Conservation (phyloP, 257 asterid genomes). For the Paraleonurus japonicus region DNA sequence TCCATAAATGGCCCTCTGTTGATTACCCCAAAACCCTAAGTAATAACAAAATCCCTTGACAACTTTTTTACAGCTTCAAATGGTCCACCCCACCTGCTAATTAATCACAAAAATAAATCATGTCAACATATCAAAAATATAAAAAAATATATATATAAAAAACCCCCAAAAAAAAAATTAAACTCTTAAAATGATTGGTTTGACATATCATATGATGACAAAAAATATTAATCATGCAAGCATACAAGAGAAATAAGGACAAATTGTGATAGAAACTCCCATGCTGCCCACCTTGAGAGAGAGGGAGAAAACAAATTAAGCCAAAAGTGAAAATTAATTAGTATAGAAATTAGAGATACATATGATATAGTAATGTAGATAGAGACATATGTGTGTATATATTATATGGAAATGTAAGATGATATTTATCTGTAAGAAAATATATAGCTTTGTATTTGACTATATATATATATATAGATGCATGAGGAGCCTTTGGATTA, state of each 20-base stretch:
- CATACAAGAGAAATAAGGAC: conserved; percentile 24
- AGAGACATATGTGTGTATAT: not conserved
- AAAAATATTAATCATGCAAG: conserved; percentile 24
- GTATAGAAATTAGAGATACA: not conserved
- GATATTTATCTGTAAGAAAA: conserved; percentile 18
- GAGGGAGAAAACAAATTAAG: conserved; percentile 1
- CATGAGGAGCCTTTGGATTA: conserved; percentile 73
- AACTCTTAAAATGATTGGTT: conserved; percentile 25
- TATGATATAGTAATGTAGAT: not conserved
- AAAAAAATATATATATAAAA: too few species aligned
- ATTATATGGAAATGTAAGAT: conserved; percentile 19
- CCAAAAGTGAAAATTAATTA: conserved; percentile 6
- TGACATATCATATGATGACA: conserved; percentile 34
- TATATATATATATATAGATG: not conserved
- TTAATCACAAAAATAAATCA: conserved; percentile 14
- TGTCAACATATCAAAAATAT: conserved; percentile 19
- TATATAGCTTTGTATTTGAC: conserved; percentile 1
- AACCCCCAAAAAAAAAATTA: not conserved
- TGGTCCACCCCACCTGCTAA: conserved; percentile 48
- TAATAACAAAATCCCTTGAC: not conserved
- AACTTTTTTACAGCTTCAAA: conserved; percentile 22
- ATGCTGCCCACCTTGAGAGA: conserved; percentile 24
- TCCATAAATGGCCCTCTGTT: conserved; percentile 53
- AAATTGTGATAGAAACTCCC: conserved; percentile 17
- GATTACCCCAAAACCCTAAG: not conserved